phyloP scores from a whole-genome alignment of 2,329 filamentous ascomycete genomes.

The Escovopsis weberi region DNA sequence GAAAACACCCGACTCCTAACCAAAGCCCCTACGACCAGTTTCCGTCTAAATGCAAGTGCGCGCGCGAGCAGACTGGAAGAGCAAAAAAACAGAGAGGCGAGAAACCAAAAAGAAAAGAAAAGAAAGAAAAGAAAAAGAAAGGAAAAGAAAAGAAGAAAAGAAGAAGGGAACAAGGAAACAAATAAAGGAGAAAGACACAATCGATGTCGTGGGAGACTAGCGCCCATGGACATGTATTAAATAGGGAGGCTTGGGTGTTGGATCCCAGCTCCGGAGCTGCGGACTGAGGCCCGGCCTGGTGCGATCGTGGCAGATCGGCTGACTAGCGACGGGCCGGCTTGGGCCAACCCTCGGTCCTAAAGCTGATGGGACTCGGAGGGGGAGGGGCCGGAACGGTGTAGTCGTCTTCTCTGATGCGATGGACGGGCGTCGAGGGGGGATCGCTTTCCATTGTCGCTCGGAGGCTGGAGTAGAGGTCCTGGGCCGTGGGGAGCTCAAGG shows the following conservation, averaged over 20 bases:
- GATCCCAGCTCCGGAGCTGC: not conserved
- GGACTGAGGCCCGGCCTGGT: conserved; percentile 2
- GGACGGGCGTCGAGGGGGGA: conserved; percentile 31
- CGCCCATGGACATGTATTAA: not conserved
- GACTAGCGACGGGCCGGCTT: conserved; percentile 17
- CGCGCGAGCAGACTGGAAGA: no score
- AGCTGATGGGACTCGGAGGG: conserved; percentile 49
- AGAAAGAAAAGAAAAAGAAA: not conserved
- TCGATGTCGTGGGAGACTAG: not conserved
- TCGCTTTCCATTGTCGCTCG: conserved; percentile 32
- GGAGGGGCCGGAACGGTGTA: conserved; percentile 51
- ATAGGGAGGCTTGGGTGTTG: not conserved
- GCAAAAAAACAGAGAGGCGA: no score
- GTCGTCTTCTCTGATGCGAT: conserved; percentile 40
- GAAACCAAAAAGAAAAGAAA: no score
- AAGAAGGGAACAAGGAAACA: not conserved
- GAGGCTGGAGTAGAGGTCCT: conserved; percentile 39
- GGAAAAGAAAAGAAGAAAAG: not conserved
- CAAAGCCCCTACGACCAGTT: not conserved
- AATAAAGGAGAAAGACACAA: not conserved
- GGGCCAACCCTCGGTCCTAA: conserved; percentile 42
- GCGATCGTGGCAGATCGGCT: conserved; percentile 1
- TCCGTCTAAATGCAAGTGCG: no score
- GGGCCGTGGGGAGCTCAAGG: conserved; percentile 22
- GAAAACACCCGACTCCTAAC: conserved; percentile 4